A percentile compares a stretch with the other conserved stretches of the same genome.
These are phyloP conservation scores for Chlamydomonas reinhardtii DNA, from an alignment of 163 green algal species.

Conservation along the genomic window DNA sequence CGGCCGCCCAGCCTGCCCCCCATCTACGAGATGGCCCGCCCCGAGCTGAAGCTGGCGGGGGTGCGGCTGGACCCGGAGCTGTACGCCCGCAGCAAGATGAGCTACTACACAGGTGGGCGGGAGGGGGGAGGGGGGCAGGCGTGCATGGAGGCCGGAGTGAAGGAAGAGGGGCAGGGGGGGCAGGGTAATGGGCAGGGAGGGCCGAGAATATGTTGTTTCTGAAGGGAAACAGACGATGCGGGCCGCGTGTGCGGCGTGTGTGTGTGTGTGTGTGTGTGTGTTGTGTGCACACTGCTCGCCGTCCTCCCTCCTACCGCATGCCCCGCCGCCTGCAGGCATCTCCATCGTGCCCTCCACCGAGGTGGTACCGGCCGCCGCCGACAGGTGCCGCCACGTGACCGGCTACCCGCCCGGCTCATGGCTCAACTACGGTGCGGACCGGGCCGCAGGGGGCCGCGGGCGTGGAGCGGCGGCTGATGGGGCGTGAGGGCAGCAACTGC, in stretches of 20 bases:
- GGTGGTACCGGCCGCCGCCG: constrained; percentile 64
- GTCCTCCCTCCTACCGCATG: background rate
- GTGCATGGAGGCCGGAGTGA: no score
- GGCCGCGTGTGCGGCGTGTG: no score
- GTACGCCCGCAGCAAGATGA: constrained; percentile 87
- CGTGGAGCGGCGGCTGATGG: no score
- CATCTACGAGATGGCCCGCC: constrained; percentile 88
- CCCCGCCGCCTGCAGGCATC: constrained; percentile 15
- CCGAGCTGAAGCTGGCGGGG: constrained; percentile 96
- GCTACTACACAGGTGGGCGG: constrained; percentile 72
- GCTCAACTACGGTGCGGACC: constrained; percentile 82
- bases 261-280: background rate
- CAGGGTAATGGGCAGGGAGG: background rate
- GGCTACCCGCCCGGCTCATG: constrained; percentile 73
- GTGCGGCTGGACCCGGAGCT: constrained; percentile 92
- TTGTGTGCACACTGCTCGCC: background rate
- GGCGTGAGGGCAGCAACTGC: no score
- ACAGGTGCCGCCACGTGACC: constrained; percentile 51
- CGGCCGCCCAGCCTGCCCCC: constrained; percentile 82
- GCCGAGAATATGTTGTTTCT: no score
- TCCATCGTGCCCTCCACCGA: constrained; percentile 51
- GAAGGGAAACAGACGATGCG: no score
- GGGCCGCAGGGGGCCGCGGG: no score
- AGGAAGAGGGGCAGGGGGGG: background rate
- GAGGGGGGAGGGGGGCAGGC: background rate